Evolutionary conservation across 371 early-diverging fungal species (phyloP).

Genomic region (Rhizopus microsporus): DNA sequence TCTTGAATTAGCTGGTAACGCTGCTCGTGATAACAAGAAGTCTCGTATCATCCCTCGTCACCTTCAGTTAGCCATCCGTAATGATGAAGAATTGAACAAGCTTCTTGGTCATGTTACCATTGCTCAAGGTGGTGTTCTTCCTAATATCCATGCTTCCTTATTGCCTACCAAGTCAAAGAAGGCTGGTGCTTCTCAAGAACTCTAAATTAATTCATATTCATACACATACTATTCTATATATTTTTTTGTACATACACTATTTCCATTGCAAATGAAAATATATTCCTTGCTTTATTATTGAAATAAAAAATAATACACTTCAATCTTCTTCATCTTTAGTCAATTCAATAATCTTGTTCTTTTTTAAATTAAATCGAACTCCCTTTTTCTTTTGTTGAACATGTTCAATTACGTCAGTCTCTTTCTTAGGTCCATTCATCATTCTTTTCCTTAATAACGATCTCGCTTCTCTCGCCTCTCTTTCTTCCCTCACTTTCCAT

Average conservation of each 20-base stretch:
- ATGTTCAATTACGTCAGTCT: slow-evolving; percentile 2
- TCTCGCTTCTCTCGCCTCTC: slow-evolving; percentile 43
- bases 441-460: slow-evolving; percentile 24
- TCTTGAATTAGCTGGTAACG: slow-evolving; percentile 95
- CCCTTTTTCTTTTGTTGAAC: slow-evolving; percentile 18
- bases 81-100: slow-evolving; percentile 97
- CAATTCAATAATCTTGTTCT: slow-evolving; percentile 35
- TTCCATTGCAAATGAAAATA: slow-evolving; percentile 1
- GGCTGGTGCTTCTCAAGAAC: slow-evolving; percentile 59
- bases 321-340: background rate
- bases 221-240: background rate
- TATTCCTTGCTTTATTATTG: background rate
- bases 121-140: slow-evolving; percentile 88
- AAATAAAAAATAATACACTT: too few relatives aligned
- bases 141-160: slow-evolving; percentile 80
- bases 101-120: slow-evolving; percentile 88
- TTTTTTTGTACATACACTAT: slow-evolving; percentile 12
- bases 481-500: slow-evolving; percentile 48
- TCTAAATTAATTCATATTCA: slow-evolving; percentile 24
- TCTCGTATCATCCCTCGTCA: slow-evolving; percentile 92
- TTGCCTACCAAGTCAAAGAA: slow-evolving; percentile 77
- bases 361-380: slow-evolving; percentile 43
- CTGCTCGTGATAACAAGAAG: slow-evolving; percentile 96
- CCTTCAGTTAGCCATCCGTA: slow-evolving; percentile 91
- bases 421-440: slow-evolving; percentile 13